Base-by-base conservation (phyloP, 106 monocot genomes). In the Apostasia ramifera region DNA sequence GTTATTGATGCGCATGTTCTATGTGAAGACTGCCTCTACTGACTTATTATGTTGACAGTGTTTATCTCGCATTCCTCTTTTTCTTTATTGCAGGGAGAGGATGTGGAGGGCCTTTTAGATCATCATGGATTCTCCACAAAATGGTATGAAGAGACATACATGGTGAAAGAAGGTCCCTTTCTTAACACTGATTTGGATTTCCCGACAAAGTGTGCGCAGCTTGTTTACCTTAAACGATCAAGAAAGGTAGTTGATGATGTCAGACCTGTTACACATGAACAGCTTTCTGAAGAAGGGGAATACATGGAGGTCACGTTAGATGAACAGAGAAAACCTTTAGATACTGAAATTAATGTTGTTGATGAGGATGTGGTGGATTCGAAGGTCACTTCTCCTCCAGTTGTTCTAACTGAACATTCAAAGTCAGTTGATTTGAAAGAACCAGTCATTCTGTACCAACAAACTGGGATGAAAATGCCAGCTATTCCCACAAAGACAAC, bases 91-190 rank as follows among this genome's bases (percentile, higher is more conserved):
- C 37, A 98, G 98, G 93, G 80, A 12, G 98, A 98, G 71, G 87
- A 98, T 70, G 57, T 98, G 38, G 87, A 83, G 48, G 69, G 80
- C 65, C 83, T 98, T 57, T 39, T 93, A 8, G 87, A 93, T 64
- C 83, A 85, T 60, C 83, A 98, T 85, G 93, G 98, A 11, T 88
- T 90, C 59, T 64, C 67, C 26, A 53, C 81, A 72, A 93, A 79
- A 67, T 71, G 63, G 40, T 98, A 81, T 83, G 84, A 88, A 55
- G 93, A 98, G 57, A 13, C 51, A 15, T 98, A 93, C 73, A 82
- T 98, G 84, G 90, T 98, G 50, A 98, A 93, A 83, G 93, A 83
- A 71, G 92, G 85, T 15, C 83, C 81, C 5, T 93, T 98, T 76
- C 81, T 90, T 56, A 94, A 82, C 59, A 74, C 63, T 71, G 87